Base-by-base conservation (phyloP, 805 yeast species). In the Vanderwaltozyma tropicalis region DNA sequence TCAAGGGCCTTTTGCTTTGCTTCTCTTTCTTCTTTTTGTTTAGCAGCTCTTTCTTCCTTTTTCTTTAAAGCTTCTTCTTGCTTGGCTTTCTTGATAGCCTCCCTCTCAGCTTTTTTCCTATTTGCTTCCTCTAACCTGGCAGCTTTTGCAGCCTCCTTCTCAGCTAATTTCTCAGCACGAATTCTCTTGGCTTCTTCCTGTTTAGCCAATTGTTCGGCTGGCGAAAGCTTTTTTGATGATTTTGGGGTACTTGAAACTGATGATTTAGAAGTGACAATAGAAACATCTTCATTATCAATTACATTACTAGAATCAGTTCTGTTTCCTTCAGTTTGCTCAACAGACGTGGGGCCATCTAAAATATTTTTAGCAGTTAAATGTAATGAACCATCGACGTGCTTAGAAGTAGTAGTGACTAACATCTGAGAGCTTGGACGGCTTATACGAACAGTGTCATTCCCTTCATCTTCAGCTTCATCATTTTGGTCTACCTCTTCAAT, bases 401-500 rank as follows among this genome's bases (percentile, higher is more conserved):
- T 24, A 7, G 27, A 7, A 8, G 9, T 24, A 24, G 9, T 8
- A 8, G 4, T 24, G 9, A 4, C 27, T 10, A n/a, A n/a, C n/a
- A n/a, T n/a, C n/a, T n/a, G n/a, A 8, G 27, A 24, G 12, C 12
- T 24, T 4, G 27, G 27, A n/a, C 27, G 27, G 13, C 13, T 34
- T 4, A 36, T 36, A 4, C 31, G 19, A 4, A 36, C 39, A 13
- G 39, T 36, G 13, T 36, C 39, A 19, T 36, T 36, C 9, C 39
- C 39, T 1, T 31, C 31, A 31, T 36, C 39, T 8, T 30, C 33
- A 19, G 17, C 30, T 7, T 31, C 29, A 11, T 35, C 38, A 7
- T 15, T 20, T 11, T n/a, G 14, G 3, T 9, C n/a, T 5, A 7
- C 30, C 9, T 18, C 28, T 22, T 24, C 21, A 22, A 10, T 8